These are phyloP conservation scores for Ogataea glucozyma DNA, from an alignment of 805 yeast species.

Conservation along the genomic window DNA sequence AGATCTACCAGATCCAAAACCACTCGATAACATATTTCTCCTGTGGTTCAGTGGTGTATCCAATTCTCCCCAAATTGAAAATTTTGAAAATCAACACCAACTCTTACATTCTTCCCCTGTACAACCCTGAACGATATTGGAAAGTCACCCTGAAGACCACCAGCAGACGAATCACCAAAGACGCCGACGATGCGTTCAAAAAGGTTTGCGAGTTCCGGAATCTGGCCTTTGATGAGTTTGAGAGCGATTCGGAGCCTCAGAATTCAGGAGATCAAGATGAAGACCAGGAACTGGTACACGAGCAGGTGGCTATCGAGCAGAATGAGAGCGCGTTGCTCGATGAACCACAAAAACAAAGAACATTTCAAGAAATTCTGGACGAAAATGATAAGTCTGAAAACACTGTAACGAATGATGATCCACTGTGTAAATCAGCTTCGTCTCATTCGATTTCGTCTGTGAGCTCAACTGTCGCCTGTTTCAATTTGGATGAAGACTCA, in stretches of 20 bases:
- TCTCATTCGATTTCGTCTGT: slow-evolving; percentile 31
- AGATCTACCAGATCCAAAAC: slow-evolving; percentile 57
- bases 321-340: slow-evolving; percentile 4
- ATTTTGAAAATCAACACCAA: slow-evolving; percentile 50
- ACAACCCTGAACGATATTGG: slow-evolving; percentile 81
- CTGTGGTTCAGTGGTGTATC: slow-evolving; percentile 72
- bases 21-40: slow-evolving; percentile 58
- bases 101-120: slow-evolving; percentile 62
- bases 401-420: slow-evolving; percentile 5
- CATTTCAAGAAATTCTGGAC: neutral
- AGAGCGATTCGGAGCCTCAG: slow-evolving; percentile 8
- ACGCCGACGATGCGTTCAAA: slow-evolving; percentile 15
- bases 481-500: slow-evolving; percentile 28
- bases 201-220: slow-evolving; percentile 27
- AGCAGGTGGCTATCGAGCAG: neutral
- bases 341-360: neutral
- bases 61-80: slow-evolving; percentile 65
- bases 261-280: neutral
- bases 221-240: slow-evolving; percentile 17
- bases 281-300: no score
- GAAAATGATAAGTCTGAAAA: slow-evolving; percentile 11
- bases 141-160: slow-evolving; percentile 42
- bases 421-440: slow-evolving; percentile 10
- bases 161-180: slow-evolving; percentile 28
- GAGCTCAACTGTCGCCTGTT: slow-evolving; percentile 39